These are phyloP conservation scores for Theileria sp. DNA, from an alignment of 169 alveolate genomes.

Conservation along the genomic window DNA sequence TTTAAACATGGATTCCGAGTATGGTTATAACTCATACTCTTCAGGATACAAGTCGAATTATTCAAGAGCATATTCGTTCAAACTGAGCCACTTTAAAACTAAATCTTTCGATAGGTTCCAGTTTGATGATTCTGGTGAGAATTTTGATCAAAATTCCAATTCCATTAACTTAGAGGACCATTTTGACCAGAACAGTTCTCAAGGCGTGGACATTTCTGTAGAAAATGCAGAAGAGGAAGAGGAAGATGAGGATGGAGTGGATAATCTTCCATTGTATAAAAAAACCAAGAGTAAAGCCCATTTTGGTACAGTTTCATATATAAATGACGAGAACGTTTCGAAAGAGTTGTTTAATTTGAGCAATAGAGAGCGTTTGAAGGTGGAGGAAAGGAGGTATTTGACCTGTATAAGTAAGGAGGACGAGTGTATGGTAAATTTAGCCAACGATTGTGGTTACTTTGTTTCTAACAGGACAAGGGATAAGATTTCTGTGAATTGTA, in stretches of 20 bases:
- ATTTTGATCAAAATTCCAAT: background rate
- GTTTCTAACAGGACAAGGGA: constrained; percentile 26
- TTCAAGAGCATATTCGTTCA: background rate
- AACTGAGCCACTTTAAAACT: background rate
- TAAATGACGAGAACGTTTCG: constrained; percentile 6
- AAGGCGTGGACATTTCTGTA: background rate
- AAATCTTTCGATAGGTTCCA: background rate
- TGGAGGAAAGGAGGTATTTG: constrained; percentile 10
- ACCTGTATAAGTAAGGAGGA: constrained; percentile 41
- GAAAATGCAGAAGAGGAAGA: background rate
- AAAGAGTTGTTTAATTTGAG: background rate
- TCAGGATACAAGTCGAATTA: constrained; percentile 1
- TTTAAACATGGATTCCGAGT: background rate
- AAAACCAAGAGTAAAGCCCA: constrained; percentile 41
- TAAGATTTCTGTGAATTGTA: constrained; percentile 5
- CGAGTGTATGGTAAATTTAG: constrained; percentile 44
- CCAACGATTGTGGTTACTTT: constrained; percentile 43
- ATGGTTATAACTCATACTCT: constrained; percentile 2
- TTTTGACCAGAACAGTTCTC: background rate
- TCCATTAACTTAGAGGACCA: background rate
- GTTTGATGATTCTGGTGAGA: background rate
- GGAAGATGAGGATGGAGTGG: background rate
- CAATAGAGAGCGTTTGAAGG: background rate
- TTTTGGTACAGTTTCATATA: constrained; percentile 54
- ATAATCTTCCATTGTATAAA: background rate